Conservation (phyloP, 805 yeast genomes). For the Lipomyces lipofer region DNA sequence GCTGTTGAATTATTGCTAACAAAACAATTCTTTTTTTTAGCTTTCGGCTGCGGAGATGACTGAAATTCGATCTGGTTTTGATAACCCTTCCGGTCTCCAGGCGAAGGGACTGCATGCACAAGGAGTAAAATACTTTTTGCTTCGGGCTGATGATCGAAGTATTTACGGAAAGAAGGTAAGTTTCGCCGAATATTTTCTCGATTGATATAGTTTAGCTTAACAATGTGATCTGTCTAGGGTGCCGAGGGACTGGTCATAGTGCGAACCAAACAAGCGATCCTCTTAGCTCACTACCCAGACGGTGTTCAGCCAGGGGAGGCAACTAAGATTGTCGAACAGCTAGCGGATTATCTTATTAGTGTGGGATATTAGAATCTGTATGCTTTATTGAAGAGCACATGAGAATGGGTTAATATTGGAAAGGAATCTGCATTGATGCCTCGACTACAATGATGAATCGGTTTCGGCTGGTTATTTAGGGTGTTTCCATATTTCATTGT, state of each 20-base stretch:
- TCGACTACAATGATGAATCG: no score
- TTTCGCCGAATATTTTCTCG: conserved; percentile 2
- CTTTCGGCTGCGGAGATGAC: conserved; percentile 70
- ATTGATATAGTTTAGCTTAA: not conserved
- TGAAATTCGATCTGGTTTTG: conserved; percentile 75
- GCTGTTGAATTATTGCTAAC: not conserved
- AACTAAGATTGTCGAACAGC: conserved; percentile 87
- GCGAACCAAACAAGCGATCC: conserved; percentile 88
- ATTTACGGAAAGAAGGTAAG: conserved; percentile 77
- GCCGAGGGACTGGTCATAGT: conserved; percentile 88
- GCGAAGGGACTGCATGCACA: conserved; percentile 82
- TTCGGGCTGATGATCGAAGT: conserved; percentile 88
- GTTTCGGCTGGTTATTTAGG: no score
- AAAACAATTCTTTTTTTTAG: conserved; percentile 18
- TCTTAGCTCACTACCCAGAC: conserved; percentile 91
- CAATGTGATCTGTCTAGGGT: conserved; percentile 44
- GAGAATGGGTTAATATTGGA: no score
- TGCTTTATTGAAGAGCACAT: no score
- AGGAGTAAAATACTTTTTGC: conserved; percentile 81
- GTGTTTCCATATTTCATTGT: no score
- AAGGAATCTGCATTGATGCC: no score
- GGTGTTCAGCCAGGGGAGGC: conserved; percentile 95
- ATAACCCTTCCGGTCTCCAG: conserved; percentile 75
- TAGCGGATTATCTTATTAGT: conserved; percentile 91
- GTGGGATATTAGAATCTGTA: conserved; percentile 75